Percentiles rank a stretch among this genome's conserved stretches.
Evolutionary conservation across 2,329 filamentous ascomycete species (phyloP).

Genomic region (Pseudocercospora musae): DNA sequence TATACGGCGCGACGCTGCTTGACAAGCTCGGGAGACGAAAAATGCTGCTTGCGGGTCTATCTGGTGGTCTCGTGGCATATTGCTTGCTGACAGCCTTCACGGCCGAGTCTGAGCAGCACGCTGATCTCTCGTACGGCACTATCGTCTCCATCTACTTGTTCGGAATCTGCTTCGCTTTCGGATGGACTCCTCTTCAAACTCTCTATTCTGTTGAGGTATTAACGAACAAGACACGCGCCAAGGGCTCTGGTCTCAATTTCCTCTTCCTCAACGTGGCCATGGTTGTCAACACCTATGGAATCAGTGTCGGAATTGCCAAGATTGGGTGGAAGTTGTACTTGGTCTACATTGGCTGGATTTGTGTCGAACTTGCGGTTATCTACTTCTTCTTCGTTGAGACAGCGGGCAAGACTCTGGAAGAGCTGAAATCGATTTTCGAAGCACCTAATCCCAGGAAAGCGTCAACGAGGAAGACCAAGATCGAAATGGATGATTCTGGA

Average conservation of each 20-base stretch:
- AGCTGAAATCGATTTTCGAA: conserved; percentile 25
- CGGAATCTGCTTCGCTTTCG: conserved; percentile 41
- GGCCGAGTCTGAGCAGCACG: conserved; percentile 22
- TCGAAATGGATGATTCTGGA: conserved; percentile 27
- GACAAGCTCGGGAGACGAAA: conserved; percentile 29
- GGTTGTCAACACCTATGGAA: conserved; percentile 39
- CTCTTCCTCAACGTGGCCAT: conserved; percentile 45
- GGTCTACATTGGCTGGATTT: conserved; percentile 33
- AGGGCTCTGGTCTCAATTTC: conserved; percentile 35
- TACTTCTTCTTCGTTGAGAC: conserved; percentile 42
- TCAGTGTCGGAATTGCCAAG: conserved; percentile 25
- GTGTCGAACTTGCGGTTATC: conserved; percentile 31
- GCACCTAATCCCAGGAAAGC: conserved; percentile 30
- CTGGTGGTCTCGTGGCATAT: conserved; percentile 36
- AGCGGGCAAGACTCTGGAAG: conserved; percentile 31
- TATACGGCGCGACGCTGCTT: conserved; percentile 37
- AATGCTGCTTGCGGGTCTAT: conserved; percentile 39
- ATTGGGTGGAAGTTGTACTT: conserved; percentile 30
- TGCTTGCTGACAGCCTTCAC: conserved; percentile 39
- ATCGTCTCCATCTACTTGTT: conserved; percentile 43
- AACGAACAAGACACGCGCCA: conserved; percentile 41
- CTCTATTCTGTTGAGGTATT: conserved; percentile 40
- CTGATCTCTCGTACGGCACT: conserved; percentile 33
- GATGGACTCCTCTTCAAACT: conserved; percentile 41
- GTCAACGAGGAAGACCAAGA: conserved; percentile 29